Percentiles rank a stretch among this genome's conserved stretches.
Evolutionary conservation across 1,284 basidiomycete genomes (phyloP).

Genomic region (Gastroboletus turbinatus): DNA sequence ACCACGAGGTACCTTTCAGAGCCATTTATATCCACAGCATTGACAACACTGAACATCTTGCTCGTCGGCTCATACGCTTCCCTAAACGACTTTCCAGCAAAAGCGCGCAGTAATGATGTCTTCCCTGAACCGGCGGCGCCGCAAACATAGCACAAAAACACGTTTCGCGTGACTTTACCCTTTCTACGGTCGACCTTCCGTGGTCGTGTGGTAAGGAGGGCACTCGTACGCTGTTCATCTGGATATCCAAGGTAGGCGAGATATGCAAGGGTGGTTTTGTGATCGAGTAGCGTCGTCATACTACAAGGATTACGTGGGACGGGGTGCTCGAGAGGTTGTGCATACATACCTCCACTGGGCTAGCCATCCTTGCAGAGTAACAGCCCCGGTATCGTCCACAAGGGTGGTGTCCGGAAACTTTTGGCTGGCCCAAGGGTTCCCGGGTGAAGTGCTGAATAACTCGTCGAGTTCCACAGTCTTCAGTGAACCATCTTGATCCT

Average conservation of each 20-base stretch:
- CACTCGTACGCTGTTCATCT: slow-evolving; percentile 70
- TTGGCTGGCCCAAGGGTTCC: slow-evolving; percentile 87
- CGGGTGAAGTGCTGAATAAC: slow-evolving; percentile 92
- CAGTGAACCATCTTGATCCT: slow-evolving; percentile 95
- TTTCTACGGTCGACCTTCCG: slow-evolving; percentile 86
- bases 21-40: slow-evolving; percentile 92
- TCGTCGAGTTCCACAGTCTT: slow-evolving; percentile 84
- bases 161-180: slow-evolving; percentile 84
- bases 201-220: slow-evolving; percentile 79
- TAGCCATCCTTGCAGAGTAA: slow-evolving; percentile 96
- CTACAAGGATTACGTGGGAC: slow-evolving; percentile 40
- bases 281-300: slow-evolving; percentile 95
- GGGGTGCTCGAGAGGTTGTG: background rate
- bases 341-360: slow-evolving; percentile 90
- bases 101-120: slow-evolving; percentile 82
- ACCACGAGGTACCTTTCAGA: slow-evolving; percentile 96
- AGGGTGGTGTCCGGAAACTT: slow-evolving; percentile 90
- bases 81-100: slow-evolving; percentile 79
- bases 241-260: slow-evolving; percentile 94
- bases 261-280: slow-evolving; percentile 90
- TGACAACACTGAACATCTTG: slow-evolving; percentile 90
- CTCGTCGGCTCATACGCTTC: slow-evolving; percentile 83
- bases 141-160: slow-evolving; percentile 90
- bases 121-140: slow-evolving; percentile 97
- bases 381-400: slow-evolving; percentile 85